Evolutionary conservation across 306 rosid species (phyloP).

Genomic region (Acacia acuminata): DNA sequence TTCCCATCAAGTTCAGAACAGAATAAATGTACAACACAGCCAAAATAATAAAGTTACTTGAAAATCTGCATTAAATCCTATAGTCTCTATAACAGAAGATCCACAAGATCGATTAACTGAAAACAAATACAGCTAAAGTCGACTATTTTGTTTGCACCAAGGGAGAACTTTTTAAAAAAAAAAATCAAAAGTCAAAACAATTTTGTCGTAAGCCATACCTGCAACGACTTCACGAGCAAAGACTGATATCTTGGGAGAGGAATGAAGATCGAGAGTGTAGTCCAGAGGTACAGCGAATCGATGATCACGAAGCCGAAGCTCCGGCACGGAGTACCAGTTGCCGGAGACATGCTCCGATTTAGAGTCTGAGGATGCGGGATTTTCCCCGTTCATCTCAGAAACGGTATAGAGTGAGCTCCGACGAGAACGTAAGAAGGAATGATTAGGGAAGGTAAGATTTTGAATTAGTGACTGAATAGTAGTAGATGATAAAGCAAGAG

Average conservation of each 20-base stretch:
- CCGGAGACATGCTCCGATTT: conserved; percentile 63
- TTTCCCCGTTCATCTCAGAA: conserved; percentile 39
- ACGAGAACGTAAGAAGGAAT: conserved; percentile 28
- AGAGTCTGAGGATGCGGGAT: conserved; percentile 2
- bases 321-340: conserved; percentile 82
- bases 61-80: neutral
- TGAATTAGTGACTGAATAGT: conserved; percentile 21
- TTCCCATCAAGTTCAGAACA: neutral
- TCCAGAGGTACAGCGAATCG: conserved; percentile 73
- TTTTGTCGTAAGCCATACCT: conserved; percentile 38
- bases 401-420: conserved; percentile 18
- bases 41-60: neutral
- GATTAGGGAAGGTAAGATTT: conserved; percentile 13
- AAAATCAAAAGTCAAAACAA: neutral
- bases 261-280: conserved; percentile 43
- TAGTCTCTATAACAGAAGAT: conserved; percentile 12
- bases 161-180: neutral
- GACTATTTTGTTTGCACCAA: neutral
- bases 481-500: neutral
- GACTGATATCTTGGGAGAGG: conserved; percentile 65
- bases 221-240: conserved; percentile 94
- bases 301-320: conserved; percentile 83
- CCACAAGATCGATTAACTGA: neutral
- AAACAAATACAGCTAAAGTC: conserved; percentile 7
- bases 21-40: neutral